phyloP scores from a whole-genome alignment of 2,329 filamentous ascomycete species.

The Corinectria fuckeliana region DNA sequence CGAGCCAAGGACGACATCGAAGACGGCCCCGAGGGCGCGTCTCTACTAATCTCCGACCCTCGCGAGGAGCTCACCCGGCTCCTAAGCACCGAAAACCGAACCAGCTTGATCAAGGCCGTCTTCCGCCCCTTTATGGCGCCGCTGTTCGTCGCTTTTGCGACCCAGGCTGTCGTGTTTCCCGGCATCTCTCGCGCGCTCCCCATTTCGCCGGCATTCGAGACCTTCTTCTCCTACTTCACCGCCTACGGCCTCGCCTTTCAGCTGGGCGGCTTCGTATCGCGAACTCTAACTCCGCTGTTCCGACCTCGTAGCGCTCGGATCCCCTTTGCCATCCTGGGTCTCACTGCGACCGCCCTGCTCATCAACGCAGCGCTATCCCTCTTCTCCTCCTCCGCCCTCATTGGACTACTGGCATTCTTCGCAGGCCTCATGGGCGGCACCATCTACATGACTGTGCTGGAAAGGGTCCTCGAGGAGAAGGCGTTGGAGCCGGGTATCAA shows the following conservation, averaged over 20 bases:
- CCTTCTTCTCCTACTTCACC: conserved; percentile 39
- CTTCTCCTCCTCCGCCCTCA: conserved; percentile 28
- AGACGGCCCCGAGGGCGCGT: conserved; percentile 28
- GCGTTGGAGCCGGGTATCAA: conserved; percentile 23
- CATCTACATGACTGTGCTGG: conserved; percentile 38
- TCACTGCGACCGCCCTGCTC: conserved; percentile 19
- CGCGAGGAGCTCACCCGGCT: conserved; percentile 21
- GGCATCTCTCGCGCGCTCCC: conserved; percentile 40
- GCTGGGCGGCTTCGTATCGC: conserved; percentile 37
- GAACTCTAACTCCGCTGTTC: conserved; percentile 31
- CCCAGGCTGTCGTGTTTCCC: conserved; percentile 36
- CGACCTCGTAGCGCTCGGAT: conserved; percentile 16
- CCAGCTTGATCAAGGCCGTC: conserved; percentile 19
- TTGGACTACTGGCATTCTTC: conserved; percentile 36
- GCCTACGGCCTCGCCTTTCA: conserved; percentile 40
- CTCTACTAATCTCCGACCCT: conserved; percentile 51
- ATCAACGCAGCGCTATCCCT: conserved; percentile 33
- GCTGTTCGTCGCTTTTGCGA: conserved; percentile 32
- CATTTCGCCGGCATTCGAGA: conserved; percentile 29
- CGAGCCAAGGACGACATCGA: conserved; percentile 23
- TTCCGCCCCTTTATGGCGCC: conserved; percentile 37
- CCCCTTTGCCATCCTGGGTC: conserved; percentile 16
- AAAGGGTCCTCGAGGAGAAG: conserved; percentile 28
- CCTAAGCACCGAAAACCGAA: conserved; percentile 26
- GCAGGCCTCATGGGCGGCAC: conserved; percentile 40